These are phyloP conservation scores for Lactifluus volemus DNA, from an alignment of 768 basidiomycete species.

Conservation along the genomic window DNA sequence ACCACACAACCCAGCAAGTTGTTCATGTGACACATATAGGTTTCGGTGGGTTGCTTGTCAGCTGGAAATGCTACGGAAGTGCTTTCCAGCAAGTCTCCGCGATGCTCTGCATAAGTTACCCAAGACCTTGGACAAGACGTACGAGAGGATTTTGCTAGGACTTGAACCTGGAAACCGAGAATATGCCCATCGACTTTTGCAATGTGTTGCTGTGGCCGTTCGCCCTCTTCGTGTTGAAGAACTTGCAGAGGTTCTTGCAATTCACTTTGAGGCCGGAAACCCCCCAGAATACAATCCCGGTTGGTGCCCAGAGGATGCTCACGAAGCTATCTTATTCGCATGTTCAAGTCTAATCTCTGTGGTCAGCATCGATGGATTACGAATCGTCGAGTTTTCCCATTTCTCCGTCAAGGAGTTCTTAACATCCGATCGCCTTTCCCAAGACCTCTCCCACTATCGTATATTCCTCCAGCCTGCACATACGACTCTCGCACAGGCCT, in stretches of 20 bases:
- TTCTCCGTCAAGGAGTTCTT: background rate
- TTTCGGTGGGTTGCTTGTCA: background rate
- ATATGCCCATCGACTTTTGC: background rate
- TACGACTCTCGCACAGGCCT: background rate
- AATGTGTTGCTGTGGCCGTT: background rate
- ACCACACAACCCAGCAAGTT: background rate
- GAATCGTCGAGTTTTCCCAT: background rate
- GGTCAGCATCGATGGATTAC: background rate
- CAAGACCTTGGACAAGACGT: background rate
- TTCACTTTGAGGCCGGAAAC: background rate
- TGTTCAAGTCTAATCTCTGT: background rate
- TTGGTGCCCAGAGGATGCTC: background rate
- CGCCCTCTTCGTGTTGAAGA: background rate
- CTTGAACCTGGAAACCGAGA: background rate
- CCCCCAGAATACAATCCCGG: background rate
- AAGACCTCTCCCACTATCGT: background rate
- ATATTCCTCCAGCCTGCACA: background rate
- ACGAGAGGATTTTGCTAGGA: background rate
- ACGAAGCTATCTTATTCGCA: background rate
- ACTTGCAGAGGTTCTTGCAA: background rate
- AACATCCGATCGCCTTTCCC: background rate
- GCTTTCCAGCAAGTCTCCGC: background rate
- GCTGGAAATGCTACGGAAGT: background rate
- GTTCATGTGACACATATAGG: background rate
- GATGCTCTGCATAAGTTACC: background rate